phyloP scores from a whole-genome alignment of 352 stramenopile species.

The Pythium sukuiense region DNA sequence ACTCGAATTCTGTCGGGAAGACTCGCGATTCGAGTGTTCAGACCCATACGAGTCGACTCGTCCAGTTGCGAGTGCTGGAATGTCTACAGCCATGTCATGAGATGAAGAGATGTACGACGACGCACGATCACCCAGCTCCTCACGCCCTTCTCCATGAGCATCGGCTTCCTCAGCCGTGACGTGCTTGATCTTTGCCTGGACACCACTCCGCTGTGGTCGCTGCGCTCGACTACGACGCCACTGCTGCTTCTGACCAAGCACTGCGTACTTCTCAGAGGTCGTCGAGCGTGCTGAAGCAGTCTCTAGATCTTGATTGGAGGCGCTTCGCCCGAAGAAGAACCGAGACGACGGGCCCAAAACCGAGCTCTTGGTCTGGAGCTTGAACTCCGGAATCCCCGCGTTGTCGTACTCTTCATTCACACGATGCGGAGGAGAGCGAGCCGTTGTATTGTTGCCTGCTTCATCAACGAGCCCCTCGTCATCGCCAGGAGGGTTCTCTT shows the following conservation, averaged over 20 bases:
- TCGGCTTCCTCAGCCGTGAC: conserved; percentile 32
- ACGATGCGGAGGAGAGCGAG: conserved; percentile 2
- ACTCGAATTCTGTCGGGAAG: conserved; percentile 3
- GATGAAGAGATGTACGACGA: conserved; percentile 29
- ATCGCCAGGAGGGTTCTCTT: conserved; percentile 27
- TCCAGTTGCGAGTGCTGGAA: conserved; percentile 3
- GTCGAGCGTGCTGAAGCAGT: conserved; percentile 13
- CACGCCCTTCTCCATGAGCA: conserved; percentile 15
- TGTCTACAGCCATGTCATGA: conserved; percentile 17
- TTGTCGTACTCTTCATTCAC: conserved; percentile 5
- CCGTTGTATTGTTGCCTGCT: conserved; percentile 21
- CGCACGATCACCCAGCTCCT: conserved; percentile 26
- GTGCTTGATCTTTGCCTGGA: conserved; percentile 36
- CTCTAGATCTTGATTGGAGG: conserved; percentile 44
- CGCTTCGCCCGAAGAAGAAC: conserved; percentile 28
- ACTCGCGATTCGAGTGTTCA: conserved; percentile 20
- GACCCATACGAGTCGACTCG: background rate
- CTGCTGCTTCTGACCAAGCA: conserved; percentile 65
- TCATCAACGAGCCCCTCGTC: conserved; percentile 18
- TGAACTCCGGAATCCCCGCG: background rate
- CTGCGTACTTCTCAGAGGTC: conserved; percentile 38
- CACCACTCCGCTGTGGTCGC: conserved; percentile 31
- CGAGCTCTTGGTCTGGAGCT: conserved; percentile 30
- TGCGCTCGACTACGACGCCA: conserved; percentile 50
- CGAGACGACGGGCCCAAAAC: conserved; percentile 14